These are phyloP conservation scores for Ampelocalamus luodianensis DNA, from an alignment of 176 grass and related monocot species.

Conservation along the genomic window DNA sequence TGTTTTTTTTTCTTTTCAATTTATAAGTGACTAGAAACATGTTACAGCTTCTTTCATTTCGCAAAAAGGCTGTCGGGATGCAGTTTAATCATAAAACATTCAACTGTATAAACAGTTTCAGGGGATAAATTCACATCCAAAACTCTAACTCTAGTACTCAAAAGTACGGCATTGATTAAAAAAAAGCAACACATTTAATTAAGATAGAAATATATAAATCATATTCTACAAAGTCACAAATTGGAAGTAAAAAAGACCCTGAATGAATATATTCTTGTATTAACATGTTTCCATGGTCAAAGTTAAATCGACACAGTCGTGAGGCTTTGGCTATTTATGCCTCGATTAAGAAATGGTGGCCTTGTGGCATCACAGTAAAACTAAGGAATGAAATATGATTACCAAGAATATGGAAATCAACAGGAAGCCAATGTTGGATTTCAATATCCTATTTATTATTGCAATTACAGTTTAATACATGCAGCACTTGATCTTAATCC, in stretches of 20 bases:
- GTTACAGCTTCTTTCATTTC: not conserved
- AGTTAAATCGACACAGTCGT: not conserved
- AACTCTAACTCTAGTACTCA: not conserved
- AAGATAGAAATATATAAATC: not conserved
- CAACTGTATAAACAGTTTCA: not conserved
- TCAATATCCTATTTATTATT: not conserved
- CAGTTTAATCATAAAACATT: not conserved
- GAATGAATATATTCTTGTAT: not conserved
- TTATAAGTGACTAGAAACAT: not conserved
- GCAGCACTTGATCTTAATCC: not conserved
- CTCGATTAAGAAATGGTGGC: not conserved
- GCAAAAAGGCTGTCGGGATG: not conserved
- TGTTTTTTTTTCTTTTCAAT: not conserved
- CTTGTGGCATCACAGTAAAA: conserved; percentile 19
- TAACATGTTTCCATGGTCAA: not conserved
- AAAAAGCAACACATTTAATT: not conserved
- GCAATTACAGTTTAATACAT: not conserved
- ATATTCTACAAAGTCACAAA: not conserved
- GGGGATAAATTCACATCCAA: not conserved
- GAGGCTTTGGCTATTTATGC: not conserved
- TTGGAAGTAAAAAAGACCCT: not conserved
- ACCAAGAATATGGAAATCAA: conserved; percentile 12
- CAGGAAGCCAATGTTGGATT: not conserved
- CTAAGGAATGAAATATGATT: not conserved
- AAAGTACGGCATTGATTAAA: not conserved